Conservation (phyloP, 1,284 basidiomycete genomes). For the Fistulinella cinereoalba region DNA sequence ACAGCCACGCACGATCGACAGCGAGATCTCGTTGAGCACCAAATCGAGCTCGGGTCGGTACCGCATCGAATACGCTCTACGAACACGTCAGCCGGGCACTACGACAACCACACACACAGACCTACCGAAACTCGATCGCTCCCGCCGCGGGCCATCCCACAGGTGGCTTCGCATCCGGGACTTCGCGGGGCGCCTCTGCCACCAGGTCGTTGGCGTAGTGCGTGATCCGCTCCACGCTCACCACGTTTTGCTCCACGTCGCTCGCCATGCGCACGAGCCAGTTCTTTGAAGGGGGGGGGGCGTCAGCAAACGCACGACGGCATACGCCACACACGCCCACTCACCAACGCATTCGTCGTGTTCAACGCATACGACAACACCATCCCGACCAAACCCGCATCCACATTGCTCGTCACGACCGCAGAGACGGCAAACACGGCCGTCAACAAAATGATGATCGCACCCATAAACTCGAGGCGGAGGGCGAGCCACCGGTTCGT, state of each 20-base stretch:
- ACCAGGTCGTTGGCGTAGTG: slow-evolving; percentile 70
- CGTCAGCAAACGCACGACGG: too few species aligned
- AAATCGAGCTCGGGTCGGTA: slow-evolving; percentile 83
- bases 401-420: slow-evolving; percentile 70
- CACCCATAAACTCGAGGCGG: slow-evolving; percentile 81
- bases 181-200: slow-evolving; percentile 74
- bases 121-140: slow-evolving; percentile 71
- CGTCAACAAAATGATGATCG: slow-evolving; percentile 75
- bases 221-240: slow-evolving; percentile 78
- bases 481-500: slow-evolving; percentile 83
- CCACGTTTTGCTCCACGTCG: slow-evolving; percentile 93
- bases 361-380: slow-evolving; percentile 85
- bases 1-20: slow-evolving; percentile 54
- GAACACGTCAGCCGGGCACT: neutral
- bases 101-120: neutral
- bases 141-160: slow-evolving; percentile 76
- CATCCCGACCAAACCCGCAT: slow-evolving; percentile 90
- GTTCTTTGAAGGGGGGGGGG: too few species aligned
- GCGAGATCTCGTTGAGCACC: slow-evolving; percentile 70
- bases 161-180: slow-evolving; percentile 61
- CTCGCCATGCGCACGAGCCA: slow-evolving; percentile 90
- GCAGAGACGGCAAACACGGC: slow-evolving; percentile 69
- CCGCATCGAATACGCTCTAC: slow-evolving; percentile 73
- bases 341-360: slow-evolving; percentile 70
- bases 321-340: too few species aligned